These are phyloP conservation scores for Pseudocercospora cruenta DNA, from an alignment of 2,329 filamentous ascomycete species.

Conservation along the genomic window DNA sequence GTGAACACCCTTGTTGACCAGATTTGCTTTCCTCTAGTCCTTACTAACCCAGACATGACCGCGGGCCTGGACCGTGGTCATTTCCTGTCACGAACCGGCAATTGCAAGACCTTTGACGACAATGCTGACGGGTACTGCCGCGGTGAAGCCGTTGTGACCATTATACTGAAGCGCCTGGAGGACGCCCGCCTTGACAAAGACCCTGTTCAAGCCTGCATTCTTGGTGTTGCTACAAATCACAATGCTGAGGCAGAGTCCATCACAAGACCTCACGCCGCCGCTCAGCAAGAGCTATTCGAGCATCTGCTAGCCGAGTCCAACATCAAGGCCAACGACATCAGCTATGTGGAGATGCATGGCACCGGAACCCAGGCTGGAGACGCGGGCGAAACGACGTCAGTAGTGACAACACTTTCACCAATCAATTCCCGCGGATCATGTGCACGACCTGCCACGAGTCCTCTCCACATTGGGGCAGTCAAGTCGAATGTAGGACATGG, in stretches of 20 bases:
- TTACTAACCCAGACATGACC: conserved; percentile 26
- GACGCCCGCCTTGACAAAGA: conserved; percentile 78
- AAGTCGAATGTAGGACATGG: conserved; percentile 39
- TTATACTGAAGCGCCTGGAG: conserved; percentile 44
- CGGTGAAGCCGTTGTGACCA: conserved; percentile 35
- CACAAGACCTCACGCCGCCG: conserved; percentile 77
- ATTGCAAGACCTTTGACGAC: conserved; percentile 34
- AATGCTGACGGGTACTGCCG: conserved; percentile 43
- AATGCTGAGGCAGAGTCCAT: conserved; percentile 80
- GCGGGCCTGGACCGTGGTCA: conserved; percentile 29
- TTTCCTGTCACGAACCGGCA: conserved; percentile 26
- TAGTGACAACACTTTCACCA: conserved; percentile 20
- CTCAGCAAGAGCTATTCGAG: conserved; percentile 72
- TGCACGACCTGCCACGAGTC: conserved; percentile 24
- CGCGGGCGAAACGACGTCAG: conserved; percentile 21
- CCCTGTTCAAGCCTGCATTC: conserved; percentile 69
- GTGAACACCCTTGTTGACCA: too few relatives aligned
- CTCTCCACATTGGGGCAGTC: conserved; percentile 31
- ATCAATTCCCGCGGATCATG: conserved; percentile 47
- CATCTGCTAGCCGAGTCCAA: conserved; percentile 72
- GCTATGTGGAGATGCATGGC: conserved; percentile 27
- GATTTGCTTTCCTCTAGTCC: background rate
- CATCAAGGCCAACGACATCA: conserved; percentile 68
- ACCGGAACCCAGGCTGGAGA: conserved; percentile 29
- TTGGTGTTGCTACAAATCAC: conserved; percentile 77